Conservation (phyloP, 2,329 filamentous ascomycete species). For the Ophiostoma himal-ulmi region DNA sequence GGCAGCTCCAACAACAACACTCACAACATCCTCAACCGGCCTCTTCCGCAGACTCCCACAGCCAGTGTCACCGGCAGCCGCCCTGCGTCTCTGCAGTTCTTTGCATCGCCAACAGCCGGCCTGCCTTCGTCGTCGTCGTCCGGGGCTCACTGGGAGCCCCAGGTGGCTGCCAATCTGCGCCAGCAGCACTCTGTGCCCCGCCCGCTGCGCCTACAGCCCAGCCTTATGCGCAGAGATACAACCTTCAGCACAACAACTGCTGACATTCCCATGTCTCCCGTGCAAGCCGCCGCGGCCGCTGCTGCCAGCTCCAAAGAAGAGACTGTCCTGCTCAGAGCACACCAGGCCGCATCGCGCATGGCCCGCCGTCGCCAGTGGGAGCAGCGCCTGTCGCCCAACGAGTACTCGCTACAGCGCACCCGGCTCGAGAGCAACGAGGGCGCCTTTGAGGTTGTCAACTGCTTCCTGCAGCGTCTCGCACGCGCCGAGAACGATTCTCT, state of each 20-base stretch:
- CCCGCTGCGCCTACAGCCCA: constrained; percentile 20
- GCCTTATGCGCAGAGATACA: constrained; percentile 2
- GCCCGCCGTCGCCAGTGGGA: constrained; percentile 19
- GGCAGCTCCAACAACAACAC: not conserved
- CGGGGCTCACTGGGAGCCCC: constrained; percentile 3
- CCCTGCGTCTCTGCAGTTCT: constrained; percentile 14
- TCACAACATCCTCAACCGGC: constrained; percentile 18
- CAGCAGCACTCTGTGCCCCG: constrained; percentile 15
- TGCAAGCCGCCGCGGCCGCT: not conserved
- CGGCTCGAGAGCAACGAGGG: constrained; percentile 22
- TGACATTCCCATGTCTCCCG: not conserved
- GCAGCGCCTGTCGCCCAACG: not conserved
- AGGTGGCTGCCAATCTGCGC: constrained; percentile 7
- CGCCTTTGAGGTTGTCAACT: constrained; percentile 20
- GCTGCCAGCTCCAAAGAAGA: constrained; percentile 3
- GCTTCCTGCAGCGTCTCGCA: constrained; percentile 22
- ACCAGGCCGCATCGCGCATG: constrained; percentile 22
- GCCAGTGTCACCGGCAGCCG: constrained; percentile 16
- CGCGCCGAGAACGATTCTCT: constrained; percentile 25
- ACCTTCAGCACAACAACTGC: not conserved
- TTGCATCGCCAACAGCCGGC: constrained; percentile 13
- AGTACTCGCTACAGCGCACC: not conserved
- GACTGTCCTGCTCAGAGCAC: constrained; percentile 16
- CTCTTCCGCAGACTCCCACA: constrained; percentile 20
- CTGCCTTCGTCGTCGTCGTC: not conserved